Percentiles rank a stretch among this genome's conserved stretches.
phyloP scores from a whole-genome alignment of 2,329 filamentous ascomycete species.

The Claviceps quebecensis region DNA sequence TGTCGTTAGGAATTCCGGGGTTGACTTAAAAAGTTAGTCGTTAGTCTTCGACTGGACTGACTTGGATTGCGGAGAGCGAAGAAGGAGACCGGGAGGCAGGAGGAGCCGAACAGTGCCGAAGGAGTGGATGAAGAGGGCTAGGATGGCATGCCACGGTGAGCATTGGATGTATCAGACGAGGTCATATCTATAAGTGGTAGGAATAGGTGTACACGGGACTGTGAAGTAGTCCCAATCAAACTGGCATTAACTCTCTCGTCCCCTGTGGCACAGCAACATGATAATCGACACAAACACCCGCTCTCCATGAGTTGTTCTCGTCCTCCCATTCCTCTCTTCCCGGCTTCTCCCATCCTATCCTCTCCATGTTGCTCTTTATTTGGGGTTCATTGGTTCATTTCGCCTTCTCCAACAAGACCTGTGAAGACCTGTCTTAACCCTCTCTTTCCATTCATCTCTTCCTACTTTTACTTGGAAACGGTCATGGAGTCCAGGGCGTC shows the following conservation, averaged over 20 bases:
- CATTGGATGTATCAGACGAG: constrained; percentile 3
- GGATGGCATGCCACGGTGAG: background rate
- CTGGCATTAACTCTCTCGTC: background rate
- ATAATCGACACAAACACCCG: background rate
- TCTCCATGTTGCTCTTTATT: background rate
- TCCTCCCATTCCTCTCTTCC: background rate
- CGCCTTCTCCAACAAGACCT: background rate
- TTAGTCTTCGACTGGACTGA: too few species aligned
- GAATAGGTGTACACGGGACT: constrained; percentile 8
- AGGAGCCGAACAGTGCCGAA: too few species aligned
- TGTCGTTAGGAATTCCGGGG: too few species aligned
- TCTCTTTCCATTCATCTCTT: background rate
- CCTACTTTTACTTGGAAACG: constrained; percentile 36
- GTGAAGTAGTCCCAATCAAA: constrained; percentile 2
- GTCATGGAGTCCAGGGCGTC: constrained; percentile 35
- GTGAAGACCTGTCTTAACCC: background rate
- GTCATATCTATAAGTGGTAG: constrained; percentile 8
- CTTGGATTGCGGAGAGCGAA: too few species aligned
- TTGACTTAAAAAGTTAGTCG: too few species aligned
- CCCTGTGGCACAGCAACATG: background rate
- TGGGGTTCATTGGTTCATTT: too few species aligned
- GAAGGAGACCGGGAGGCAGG: too few species aligned
- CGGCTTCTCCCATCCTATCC: background rate
- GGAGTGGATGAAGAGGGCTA: background rate
- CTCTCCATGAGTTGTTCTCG: background rate